Base-by-base conservation (phyloP, 352 stramenopile genomes). In the Plasmopara viticola region DNA sequence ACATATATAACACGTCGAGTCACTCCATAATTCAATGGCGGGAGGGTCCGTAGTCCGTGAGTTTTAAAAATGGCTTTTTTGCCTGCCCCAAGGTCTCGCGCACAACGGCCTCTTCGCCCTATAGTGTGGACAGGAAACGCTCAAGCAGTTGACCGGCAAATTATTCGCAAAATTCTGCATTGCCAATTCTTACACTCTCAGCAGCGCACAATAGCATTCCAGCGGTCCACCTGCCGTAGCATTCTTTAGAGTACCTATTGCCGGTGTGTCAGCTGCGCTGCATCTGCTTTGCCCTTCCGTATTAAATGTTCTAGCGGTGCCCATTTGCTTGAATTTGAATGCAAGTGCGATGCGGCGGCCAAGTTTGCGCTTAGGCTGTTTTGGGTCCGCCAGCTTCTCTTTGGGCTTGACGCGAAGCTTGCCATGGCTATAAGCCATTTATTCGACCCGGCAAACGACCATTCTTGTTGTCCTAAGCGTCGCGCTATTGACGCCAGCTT, bases 381-480 rank as follows among this genome's bases (percentile, higher is more conserved):
- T 93, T 56, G 90, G 90, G 62, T 93, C 82, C 30, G 64, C 79
- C 10, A 79, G 82, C 68, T 93, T 93, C 71, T 90, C 90, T 78
- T 93, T 93, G 31, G 44, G 51, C 62, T 74, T 78, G 52, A 70
- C 25, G 58, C 72, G 34, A 68, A 59, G 29, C 70, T 68, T 48
- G 59, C 72, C 74, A 88, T 83, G n/a, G 42, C 6, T 15, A 14
- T 9, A 40, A 35, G 20, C 20, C 6, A 35, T 35, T 3, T 25
- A 25, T 25, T 46, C 9, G 46, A 25, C 20, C 20, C 20, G 20
- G 20, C 20, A 25, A 25, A 25, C 20, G 20, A 3, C 3, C 20
- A 25, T 25, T 25, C n/a, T 25, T 25, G 20, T 3, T 25, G 20
- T 25, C 20, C 20, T 25, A 25, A 25, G 20, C 20, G 20, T 25